These are phyloP conservation scores for Oryza australiensis DNA, from an alignment of 176 grass and related monocot genomes.

Conservation along the genomic window DNA sequence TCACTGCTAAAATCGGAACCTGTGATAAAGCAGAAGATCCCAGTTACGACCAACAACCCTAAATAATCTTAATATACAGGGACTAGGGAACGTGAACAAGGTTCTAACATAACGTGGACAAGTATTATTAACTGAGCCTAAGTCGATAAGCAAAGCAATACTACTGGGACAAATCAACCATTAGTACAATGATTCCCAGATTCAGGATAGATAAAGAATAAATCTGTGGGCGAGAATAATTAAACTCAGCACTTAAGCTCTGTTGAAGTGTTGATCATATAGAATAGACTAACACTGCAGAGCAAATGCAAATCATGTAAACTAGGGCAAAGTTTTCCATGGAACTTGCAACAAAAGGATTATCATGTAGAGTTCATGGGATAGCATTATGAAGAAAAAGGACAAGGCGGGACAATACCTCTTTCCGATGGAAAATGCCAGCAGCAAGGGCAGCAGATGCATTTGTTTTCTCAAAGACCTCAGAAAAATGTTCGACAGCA, in stretches of 20 bases:
- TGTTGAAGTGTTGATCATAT: slow-evolving; percentile 9
- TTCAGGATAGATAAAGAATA: no score
- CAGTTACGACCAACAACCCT: not conserved
- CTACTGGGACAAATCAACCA: slow-evolving; percentile 10
- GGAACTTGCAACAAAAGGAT: not conserved
- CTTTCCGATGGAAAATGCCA: slow-evolving; percentile 95
- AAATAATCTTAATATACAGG: not conserved
- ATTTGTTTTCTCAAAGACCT: slow-evolving; percentile 89
- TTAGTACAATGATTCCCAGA: no score
- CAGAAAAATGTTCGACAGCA: slow-evolving; percentile 67
- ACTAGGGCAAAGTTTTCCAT: not conserved
- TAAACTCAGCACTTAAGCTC: no score
- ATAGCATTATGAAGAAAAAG: slow-evolving; percentile 19
- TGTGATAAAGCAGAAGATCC: slow-evolving; percentile 34
- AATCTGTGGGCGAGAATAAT: no score
- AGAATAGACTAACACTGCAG: not conserved
- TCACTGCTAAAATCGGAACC: slow-evolving; percentile 79
- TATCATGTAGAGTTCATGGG: not conserved
- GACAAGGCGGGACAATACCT: slow-evolving; percentile 49
- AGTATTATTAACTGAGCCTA: not conserved
- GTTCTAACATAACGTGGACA: not conserved
- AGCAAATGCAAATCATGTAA: slow-evolving; percentile 14
- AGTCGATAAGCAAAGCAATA: not conserved
- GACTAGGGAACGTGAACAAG: not conserved
- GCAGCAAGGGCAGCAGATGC: slow-evolving; percentile 95